These are phyloP conservation scores for Teratosphaeria pseudoeucalypti DNA, from an alignment of 2,329 filamentous ascomycete genomes.

Conservation along the genomic window DNA sequence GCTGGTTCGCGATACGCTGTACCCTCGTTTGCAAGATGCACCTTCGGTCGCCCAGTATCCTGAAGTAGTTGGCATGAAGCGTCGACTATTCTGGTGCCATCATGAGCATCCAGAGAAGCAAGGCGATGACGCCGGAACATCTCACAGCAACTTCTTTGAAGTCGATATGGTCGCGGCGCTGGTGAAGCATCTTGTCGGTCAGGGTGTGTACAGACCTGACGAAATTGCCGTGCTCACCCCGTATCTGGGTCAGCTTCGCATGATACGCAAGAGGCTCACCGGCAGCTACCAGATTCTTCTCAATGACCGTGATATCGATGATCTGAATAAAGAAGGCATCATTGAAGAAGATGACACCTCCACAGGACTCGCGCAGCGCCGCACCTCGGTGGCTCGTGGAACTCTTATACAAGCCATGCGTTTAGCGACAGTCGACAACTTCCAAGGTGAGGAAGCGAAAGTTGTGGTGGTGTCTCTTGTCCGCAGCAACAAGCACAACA, in stretches of 20 bases:
- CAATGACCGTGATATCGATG: conserved; percentile 51
- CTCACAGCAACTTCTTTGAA: conserved; percentile 49
- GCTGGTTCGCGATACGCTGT: conserved; percentile 49
- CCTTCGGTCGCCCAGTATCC: conserved; percentile 30
- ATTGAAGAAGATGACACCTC: conserved; percentile 2
- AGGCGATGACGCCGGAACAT: conserved; percentile 23
- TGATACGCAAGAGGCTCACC: conserved; percentile 38
- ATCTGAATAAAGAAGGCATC: conserved; percentile 28
- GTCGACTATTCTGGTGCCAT: conserved; percentile 52
- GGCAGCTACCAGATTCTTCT: conserved; percentile 50
- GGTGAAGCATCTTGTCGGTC: conserved; percentile 54
- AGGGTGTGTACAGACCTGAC: conserved; percentile 48
- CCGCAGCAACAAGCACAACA: conserved; percentile 51
- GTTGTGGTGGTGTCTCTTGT: conserved; percentile 61
- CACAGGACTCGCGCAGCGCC: not conserved
- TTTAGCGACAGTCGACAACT: conserved; percentile 57
- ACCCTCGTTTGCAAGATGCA: conserved; percentile 46
- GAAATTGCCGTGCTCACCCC: conserved; percentile 65
- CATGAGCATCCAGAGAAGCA: conserved; percentile 41
- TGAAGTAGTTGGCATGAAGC: conserved; percentile 42
- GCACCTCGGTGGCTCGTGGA: conserved; percentile 4
- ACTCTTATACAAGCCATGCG: conserved; percentile 41
- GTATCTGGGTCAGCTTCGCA: conserved; percentile 48
- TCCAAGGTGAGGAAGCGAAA: conserved; percentile 67
- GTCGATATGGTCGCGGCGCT: conserved; percentile 52